These are phyloP conservation scores for Russula virescens DNA, from an alignment of 768 basidiomycete species.

Conservation along the genomic window DNA sequence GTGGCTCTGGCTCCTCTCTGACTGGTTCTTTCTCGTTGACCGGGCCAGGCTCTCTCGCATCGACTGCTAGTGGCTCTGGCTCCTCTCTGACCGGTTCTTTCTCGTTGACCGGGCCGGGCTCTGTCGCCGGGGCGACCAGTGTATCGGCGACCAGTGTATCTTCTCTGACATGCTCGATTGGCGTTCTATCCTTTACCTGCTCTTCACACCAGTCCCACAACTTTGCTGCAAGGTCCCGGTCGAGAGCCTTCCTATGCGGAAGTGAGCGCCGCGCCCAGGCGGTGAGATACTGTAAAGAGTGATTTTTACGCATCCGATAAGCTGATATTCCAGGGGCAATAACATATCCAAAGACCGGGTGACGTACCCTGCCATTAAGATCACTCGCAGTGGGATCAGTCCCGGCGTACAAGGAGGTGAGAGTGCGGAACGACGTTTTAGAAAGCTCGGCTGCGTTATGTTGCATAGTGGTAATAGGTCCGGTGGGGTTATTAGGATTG, in stretches of 20 bases:
- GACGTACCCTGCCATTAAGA: conserved; percentile 10
- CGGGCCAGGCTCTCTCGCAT: too few species aligned
- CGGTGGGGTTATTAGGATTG: too few species aligned
- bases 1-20: too few species aligned
- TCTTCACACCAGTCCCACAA: conserved; percentile 29
- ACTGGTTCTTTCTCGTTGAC: too few species aligned
- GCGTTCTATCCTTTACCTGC: conserved; percentile 15
- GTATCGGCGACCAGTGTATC: too few species aligned
- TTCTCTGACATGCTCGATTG: too few species aligned
- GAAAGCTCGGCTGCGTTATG: background rate
- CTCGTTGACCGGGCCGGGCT: background rate
- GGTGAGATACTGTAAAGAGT: conserved; percentile 12
- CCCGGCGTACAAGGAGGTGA: conserved; percentile 8
- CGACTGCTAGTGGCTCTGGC: too few species aligned
- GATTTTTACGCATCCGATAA: background rate
- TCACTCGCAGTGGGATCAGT: background rate
- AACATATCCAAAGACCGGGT: background rate
- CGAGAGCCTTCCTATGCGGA: conserved; percentile 7
- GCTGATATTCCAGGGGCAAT: background rate
- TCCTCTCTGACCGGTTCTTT: too few species aligned
- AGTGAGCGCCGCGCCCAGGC: conserved; percentile 17
- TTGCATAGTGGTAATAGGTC: too few species aligned
- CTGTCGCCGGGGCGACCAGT: background rate
- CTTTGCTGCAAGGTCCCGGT: conserved; percentile 17
- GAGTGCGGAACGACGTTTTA: background rate